Evolutionary conservation across 306 rosid species (phyloP), one percentile per base, ranked within the genome.

Genomic region (Abrus pulchellus): DNA sequence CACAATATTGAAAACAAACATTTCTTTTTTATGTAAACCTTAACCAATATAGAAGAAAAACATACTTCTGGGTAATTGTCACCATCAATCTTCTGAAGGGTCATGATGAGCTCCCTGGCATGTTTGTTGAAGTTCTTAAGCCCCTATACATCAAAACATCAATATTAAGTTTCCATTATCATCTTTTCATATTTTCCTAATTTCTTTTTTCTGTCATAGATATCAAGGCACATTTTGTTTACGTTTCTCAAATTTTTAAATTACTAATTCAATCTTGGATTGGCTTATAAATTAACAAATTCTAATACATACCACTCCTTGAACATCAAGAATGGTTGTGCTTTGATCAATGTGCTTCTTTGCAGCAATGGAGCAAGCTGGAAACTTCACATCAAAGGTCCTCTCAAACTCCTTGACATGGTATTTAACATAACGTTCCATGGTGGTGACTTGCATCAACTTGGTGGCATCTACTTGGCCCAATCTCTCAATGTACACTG

Each of bases 271-370:
- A 76, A 29, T 20, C 20, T 48, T 75, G 49, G 62, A 20, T 62
- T 47, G 71, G 38, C 47, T 74, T 2, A 55, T 45, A 55, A 6
- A 27, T 53, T 33, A 69, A 43, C n/a, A 13, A 68, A 28, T 76
- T 45, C 40, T 61, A 48, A 78, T 47, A 74, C 94, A 5, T 92
- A 94, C 98, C 94, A 95, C 95, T 90, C 99, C 99, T 85, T 91
- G 94, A 63, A 95, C 99, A 52, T 95, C 99, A 79, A 95, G 83
- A 74, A 95, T 95, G 81, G 99, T 95, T 77, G 98, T 91, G 45
- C 98, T 95, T 80, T 95, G 97, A 89, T 95, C 98, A 7, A 95
- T 95, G 74, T 95, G 94, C 79, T 79, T 95, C 93, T 88, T 95
- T 40, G 94, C 93, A 60, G 97, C 92, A 78, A 95, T 89, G 59